Conservation (phyloP, 1,284 basidiomycete species). For the Moniliophthora roreri region DNA sequence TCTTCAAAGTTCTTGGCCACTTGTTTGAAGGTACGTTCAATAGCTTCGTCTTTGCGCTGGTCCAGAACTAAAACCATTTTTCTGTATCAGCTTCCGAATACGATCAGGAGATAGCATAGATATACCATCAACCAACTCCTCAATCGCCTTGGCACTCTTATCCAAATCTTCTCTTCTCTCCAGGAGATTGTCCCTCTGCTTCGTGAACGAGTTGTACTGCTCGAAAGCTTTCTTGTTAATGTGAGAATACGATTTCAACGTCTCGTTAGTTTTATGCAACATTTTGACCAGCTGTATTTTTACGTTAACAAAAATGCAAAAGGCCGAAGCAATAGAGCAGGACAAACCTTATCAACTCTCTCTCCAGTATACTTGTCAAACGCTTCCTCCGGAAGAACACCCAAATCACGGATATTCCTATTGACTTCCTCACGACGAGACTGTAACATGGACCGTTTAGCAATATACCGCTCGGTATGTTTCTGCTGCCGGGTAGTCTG, state of each 20-base stretch:
- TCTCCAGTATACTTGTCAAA: conserved; percentile 92
- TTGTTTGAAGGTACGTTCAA: conserved; percentile 97
- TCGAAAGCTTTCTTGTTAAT: conserved; percentile 99
- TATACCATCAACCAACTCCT: conserved; percentile 84
- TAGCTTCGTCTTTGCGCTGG: conserved; percentile 97
- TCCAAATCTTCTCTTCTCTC: conserved; percentile 89
- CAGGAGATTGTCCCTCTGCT: conserved; percentile 91
- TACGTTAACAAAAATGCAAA: conserved; percentile 1
- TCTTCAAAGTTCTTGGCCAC: conserved; percentile 97
- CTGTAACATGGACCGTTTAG: conserved; percentile 85
- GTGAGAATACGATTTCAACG: conserved; percentile 93
- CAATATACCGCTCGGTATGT: conserved; percentile 90
- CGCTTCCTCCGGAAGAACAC: conserved; percentile 95
- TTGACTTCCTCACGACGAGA: conserved; percentile 91
- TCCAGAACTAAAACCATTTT: conserved; percentile 69
- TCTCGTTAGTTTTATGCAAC: conserved; percentile 88
- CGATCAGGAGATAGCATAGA: no score
- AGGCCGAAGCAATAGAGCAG: conserved; percentile 6
- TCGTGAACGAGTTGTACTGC: conserved; percentile 97
- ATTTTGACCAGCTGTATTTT: conserved; percentile 80
- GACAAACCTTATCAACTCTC: conserved; percentile 75
- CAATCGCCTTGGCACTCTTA: conserved; percentile 84
- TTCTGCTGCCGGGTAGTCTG: conserved; percentile 90
- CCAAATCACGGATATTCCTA: conserved; percentile 92
- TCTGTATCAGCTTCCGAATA: no score